phyloP scores from a whole-genome alignment of 805 yeast species.

The Torulaspora gathmanii region DNA sequence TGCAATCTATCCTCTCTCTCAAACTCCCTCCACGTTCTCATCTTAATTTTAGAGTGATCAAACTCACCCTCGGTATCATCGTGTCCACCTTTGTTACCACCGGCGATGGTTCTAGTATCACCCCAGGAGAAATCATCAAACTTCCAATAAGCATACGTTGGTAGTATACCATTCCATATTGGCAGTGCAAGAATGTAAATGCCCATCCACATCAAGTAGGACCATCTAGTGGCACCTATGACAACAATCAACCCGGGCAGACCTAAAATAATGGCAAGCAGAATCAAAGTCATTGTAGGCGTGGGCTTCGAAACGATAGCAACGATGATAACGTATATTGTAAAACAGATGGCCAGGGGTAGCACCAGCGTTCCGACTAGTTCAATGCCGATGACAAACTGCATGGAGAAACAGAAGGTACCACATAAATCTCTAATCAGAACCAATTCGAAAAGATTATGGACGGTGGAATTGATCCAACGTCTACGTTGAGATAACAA shows the following conservation, averaged over 20 bases:
- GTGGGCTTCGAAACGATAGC: constrained; percentile 72
- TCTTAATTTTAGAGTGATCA: constrained; percentile 82
- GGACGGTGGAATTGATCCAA: constrained; percentile 95
- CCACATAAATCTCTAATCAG: constrained; percentile 87
- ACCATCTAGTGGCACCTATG: constrained; percentile 68
- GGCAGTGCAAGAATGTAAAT: constrained; percentile 78
- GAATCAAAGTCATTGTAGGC: constrained; percentile 68
- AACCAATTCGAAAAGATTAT: constrained; percentile 82
- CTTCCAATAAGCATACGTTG: constrained; percentile 86
- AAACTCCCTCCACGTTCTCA: constrained; percentile 88
- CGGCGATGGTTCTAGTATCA: constrained; percentile 77
- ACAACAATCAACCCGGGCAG: constrained; percentile 79
- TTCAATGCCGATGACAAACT: constrained; percentile 79
- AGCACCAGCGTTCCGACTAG: constrained; percentile 81
- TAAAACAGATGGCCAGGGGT: constrained; percentile 82
- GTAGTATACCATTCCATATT: constrained; percentile 89
- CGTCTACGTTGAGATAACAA: constrained; percentile 89
- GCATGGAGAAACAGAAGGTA: constrained; percentile 92
- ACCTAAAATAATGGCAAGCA: constrained; percentile 77
- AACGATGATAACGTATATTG: constrained; percentile 68
- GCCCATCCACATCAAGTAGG: constrained; percentile 73
- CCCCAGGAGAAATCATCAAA: constrained; percentile 98
- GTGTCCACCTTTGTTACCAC: constrained; percentile 46
- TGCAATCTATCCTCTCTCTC: constrained; percentile 13
- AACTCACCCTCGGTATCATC: constrained; percentile 68